These are phyloP conservation scores for Fusarium gaditjirri DNA, from an alignment of 2,329 filamentous ascomycete genomes.

Conservation along the genomic window DNA sequence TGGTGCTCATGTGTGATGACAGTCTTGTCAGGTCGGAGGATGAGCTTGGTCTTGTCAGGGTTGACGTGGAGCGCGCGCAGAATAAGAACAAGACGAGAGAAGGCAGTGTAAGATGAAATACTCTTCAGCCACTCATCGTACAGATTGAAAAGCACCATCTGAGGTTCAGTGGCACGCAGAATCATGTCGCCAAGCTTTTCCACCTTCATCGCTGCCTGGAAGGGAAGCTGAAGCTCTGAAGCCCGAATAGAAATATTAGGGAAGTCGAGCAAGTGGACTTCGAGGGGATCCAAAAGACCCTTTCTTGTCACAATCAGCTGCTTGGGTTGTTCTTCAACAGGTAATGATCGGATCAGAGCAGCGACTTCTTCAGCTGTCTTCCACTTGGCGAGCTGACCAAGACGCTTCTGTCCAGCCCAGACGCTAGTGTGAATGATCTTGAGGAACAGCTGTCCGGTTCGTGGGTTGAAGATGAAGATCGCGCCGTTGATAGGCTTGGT, in stretches of 20 bases:
- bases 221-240: conserved; percentile 94
- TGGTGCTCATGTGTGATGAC: conserved; percentile 99
- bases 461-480: conserved; percentile 99
- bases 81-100: conserved; percentile 93
- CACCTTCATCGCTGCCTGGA: conserved; percentile 99
- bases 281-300: conserved; percentile 94
- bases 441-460: conserved; percentile 95
- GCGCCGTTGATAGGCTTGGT: conserved; percentile 99
- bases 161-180: conserved; percentile 94
- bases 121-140: conserved; percentile 99
- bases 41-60: conserved; percentile 96
- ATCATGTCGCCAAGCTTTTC: conserved; percentile 99
- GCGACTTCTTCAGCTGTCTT: conserved; percentile 99
- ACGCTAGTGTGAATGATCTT: conserved; percentile 99
- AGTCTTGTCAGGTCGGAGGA: conserved; percentile 94
- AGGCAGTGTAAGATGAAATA: conserved; percentile 98
- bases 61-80: conserved; percentile 96
- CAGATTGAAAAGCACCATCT: conserved; percentile 99
- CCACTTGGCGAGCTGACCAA: conserved; percentile 98
- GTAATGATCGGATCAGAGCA: conserved; percentile 92
- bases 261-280: conserved; percentile 97
- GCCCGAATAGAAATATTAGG: conserved; percentile 99
- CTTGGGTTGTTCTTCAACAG: conserved; percentile 98
- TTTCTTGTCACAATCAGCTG: conserved; percentile 98
- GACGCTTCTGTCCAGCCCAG: conserved; percentile 98